Base-by-base conservation (phyloP, 2,329 filamentous ascomycete species). In the Diaporthe caulivora region DNA sequence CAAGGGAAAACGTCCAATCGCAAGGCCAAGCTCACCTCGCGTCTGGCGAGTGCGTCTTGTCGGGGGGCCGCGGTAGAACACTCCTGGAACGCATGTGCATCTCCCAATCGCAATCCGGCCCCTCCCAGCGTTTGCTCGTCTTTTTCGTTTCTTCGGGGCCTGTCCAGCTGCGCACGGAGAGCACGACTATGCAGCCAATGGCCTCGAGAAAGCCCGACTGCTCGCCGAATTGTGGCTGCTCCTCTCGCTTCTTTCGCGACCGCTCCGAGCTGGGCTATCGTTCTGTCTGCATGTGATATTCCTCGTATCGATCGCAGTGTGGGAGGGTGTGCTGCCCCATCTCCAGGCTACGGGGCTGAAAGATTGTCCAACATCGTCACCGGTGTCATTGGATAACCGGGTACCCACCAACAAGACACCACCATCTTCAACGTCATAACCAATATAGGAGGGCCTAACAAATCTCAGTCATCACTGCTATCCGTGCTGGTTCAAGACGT, bases 61-160 rank as follows among this genome's bases (percentile, higher is more conserved):
- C 40, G 24, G 21, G 49, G 54, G 42, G 53, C 44, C 53, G 67
- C 53, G 55, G 67, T 70, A 58, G 26, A 8, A 70, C 67, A 70
- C 54, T 37, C 42, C 68, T 40, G 68, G 53, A 60, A 60, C 44
- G 54, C 68, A 70, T 70, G 68, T 70, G 54, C 62, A 21, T 40
- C 62, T 67, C 21, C 62, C 62, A 67, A 67, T 67, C 62, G 62
- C 62, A 53, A 51, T 51, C 26, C 44, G 62, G 1, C 21, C 9
- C 44, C 37, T n/a, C n/a, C n/a, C 44, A 21, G 29, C 29, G 29
- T 26, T 10, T n/a, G 26, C 34, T 65, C 29, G 60, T 51, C 24
- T 34, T 21, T 21, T n/a, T 34, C n/a, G n/a, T 34, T 34, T 5
- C 5, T 10, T 10, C 47, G 26, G 13, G 7, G 21, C 40, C 24